Conservation (phyloP, 768 basidiomycete genomes). For the Pleurotus tuoliensis region DNA sequence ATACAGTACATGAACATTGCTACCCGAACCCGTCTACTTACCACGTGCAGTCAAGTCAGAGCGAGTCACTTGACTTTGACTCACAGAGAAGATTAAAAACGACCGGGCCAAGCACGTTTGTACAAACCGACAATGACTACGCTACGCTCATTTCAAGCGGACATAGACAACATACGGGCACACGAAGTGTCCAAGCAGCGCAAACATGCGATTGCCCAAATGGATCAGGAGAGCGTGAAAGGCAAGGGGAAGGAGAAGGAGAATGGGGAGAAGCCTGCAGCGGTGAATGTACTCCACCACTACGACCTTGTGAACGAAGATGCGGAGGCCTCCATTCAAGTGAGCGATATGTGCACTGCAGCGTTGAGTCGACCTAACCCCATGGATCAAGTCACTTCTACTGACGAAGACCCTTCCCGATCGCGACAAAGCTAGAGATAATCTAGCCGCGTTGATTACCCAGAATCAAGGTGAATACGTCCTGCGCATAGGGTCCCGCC, state of each 20-base stretch:
- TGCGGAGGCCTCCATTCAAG: constrained; percentile 54
- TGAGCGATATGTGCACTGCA: constrained; percentile 18
- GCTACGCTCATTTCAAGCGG: constrained; percentile 62
- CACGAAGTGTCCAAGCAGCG: constrained; percentile 67
- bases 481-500: constrained; percentile 67
- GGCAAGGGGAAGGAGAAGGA: constrained; percentile 41
- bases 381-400: constrained; percentile 35
- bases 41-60: neutral
- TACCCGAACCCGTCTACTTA: no score
- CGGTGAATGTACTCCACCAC: constrained; percentile 22
- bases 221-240: constrained; percentile 27
- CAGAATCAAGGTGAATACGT: constrained; percentile 71
- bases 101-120: constrained; percentile 17
- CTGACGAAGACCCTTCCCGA: constrained; percentile 37
- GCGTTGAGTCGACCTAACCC: constrained; percentile 1
- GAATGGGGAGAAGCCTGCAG: constrained; percentile 18
- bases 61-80: constrained; percentile 5
- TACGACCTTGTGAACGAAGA: constrained; percentile 24
- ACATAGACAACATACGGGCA: constrained; percentile 73
- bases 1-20: neutral
- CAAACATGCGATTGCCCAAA: constrained; percentile 22
- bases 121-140: constrained; percentile 38
- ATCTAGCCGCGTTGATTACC: constrained; percentile 64
- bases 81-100: neutral
- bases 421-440: constrained; percentile 56